These are phyloP conservation scores for Vaccinium corymbosum DNA, from an alignment of 148 eudicot genomes.

Conservation along the genomic window DNA sequence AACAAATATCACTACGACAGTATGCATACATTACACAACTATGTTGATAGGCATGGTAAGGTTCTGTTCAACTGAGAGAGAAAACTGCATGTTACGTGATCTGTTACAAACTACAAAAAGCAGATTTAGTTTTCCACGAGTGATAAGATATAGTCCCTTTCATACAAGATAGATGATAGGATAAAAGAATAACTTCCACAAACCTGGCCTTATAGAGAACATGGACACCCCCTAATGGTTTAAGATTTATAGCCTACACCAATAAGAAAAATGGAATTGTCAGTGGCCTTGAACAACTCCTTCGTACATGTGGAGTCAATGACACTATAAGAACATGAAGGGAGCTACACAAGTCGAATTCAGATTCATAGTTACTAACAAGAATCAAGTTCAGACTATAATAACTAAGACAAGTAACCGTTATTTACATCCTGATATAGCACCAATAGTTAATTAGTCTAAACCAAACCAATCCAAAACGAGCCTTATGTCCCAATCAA, in stretches of 20 bases:
- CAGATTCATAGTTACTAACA: not conserved
- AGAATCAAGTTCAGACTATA: too few relatives aligned
- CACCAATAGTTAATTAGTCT: not conserved
- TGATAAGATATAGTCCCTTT: not conserved
- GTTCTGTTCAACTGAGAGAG: not conserved
- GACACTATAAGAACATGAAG: not conserved
- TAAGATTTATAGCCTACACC: conserved; percentile 76
- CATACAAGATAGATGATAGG: not conserved
- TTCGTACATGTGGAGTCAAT: not conserved
- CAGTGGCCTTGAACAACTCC: conserved; percentile 12
- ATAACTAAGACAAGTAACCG: not conserved
- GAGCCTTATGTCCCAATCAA: not conserved
- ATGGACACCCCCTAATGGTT: conserved; percentile 74
- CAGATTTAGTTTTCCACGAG: not conserved
- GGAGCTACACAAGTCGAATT: not conserved
- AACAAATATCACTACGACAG: not conserved
- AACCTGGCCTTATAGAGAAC: conserved; percentile 62
- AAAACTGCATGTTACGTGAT: not conserved
- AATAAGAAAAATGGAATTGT: conserved; percentile 18
- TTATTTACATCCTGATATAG: not conserved
- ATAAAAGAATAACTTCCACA: conserved; percentile 20
- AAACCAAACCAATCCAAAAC: not conserved
- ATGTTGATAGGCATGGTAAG: not conserved
- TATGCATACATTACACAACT: conserved; percentile 1
- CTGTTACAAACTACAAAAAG: not conserved